These are phyloP conservation scores for Colletotrichum shisoi DNA, from an alignment of 2,329 filamentous ascomycete genomes.

Conservation along the genomic window DNA sequence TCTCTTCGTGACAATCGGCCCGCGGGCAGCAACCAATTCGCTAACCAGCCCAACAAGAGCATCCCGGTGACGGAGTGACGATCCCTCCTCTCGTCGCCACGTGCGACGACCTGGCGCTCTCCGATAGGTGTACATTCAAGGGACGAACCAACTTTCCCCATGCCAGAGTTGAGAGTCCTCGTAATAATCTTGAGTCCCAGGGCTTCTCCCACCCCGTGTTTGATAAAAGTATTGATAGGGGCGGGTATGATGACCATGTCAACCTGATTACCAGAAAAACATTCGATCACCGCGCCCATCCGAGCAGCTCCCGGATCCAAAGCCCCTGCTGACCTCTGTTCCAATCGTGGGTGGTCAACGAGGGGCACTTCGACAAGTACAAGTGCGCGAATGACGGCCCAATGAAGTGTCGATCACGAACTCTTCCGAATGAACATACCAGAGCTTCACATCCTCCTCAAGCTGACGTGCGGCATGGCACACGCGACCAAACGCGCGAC, in stretches of 20 bases:
- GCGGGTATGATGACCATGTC: not conserved
- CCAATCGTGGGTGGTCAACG: not conserved
- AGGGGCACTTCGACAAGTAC: not conserved
- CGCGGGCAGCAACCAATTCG: not conserved
- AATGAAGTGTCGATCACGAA: not conserved
- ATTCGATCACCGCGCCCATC: not conserved
- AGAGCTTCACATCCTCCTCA: slow-evolving; percentile 1
- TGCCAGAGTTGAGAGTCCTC: too few species aligned
- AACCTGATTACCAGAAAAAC: not conserved
- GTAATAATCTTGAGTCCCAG: not conserved
- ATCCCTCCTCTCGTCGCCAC: not conserved
- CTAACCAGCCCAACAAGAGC: not conserved
- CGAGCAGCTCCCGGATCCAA: too few species aligned
- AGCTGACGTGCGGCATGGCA: not conserved
- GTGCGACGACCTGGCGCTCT: not conserved
- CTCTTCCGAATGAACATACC: not conserved
- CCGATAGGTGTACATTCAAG: not conserved
- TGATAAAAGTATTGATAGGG: not conserved
- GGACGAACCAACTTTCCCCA: not conserved
- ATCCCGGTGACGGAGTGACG: not conserved
- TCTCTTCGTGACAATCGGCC: too few species aligned
- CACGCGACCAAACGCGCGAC: not conserved
- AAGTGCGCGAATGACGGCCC: not conserved
- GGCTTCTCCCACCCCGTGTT: not conserved
- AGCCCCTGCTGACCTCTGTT: not conserved